Evolutionary conservation across 2,329 filamentous ascomycete genomes (phyloP), one percentile per base, ranked within the genome.

Genomic region (Scortechinia acanthostroma): DNA sequence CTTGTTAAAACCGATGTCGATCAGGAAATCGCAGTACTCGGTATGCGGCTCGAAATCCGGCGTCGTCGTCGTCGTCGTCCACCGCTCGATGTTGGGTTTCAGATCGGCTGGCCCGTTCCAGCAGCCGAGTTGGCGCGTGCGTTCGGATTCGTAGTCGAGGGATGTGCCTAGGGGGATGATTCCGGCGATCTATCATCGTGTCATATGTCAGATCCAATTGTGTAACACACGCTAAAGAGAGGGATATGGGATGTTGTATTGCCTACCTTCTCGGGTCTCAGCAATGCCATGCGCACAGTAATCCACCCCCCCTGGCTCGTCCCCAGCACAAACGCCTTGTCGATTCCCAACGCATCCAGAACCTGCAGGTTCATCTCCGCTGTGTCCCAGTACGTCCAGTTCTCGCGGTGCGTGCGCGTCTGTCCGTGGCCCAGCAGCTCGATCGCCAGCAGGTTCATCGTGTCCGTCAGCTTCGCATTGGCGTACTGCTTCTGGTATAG

Each of bases 221-320:
- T 15, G 17, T 17, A 20, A 22, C 30, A 13, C 22, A 44, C 16
- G 10, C 3, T 25, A 28, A 19, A 21, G 28, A 3, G 45, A 37
- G 21, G 35, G 33, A 25, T 17, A 23, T n/a, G n/a, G n/a, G n/a
- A n/a, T n/a, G n/a, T n/a, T n/a, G n/a, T n/a, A n/a, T n/a, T 28
- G 43, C 53, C 15, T 51, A 71, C 70, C 59, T 59, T 68, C 2
- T 70, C 62, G 1, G 70, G 72, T 4, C 62, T 65, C 40, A 77
- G 46, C n/a, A 77, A 48, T 4, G 74, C 71, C 73, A 77, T 75
- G 16, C 70, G 51, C 3, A 66, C 63, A 1, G 65, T 65, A 10
- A 77, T 66, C 70, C 71, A 77, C 0, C 73, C 73, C 0, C 73
- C 73, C 53, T 77, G 73, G 47, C 68, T 73, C 2, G 71, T 76